phyloP scores from a whole-genome alignment of 2,329 filamentous ascomycete genomes.

The Coniochaeta sp. region DNA sequence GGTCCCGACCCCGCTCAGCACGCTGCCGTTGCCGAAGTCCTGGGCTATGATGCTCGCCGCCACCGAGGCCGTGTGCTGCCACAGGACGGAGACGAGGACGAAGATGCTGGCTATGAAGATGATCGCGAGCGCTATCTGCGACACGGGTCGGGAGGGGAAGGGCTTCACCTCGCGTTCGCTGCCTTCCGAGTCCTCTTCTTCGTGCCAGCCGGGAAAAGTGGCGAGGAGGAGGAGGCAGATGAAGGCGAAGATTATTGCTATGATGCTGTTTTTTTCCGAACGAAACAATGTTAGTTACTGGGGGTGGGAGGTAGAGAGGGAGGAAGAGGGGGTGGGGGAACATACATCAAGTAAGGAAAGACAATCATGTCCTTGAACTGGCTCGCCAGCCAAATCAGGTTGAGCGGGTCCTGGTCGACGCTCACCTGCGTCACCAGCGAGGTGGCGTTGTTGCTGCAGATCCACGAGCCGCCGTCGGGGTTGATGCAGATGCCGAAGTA shows the following conservation, averaged over 20 bases:
- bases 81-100: conserved; percentile 67
- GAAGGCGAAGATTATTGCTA: conserved; percentile 95
- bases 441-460: conserved; percentile 97
- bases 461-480: conserved; percentile 80
- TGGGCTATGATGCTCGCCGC: conserved; percentile 90
- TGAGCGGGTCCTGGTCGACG: conserved; percentile 90
- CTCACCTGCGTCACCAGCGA: conserved; percentile 82
- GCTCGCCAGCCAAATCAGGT: conserved; percentile 91
- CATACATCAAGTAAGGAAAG: conserved; percentile 91
- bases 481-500: conserved; percentile 98
- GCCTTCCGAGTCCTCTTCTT: conserved; percentile 73
- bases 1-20: conserved; percentile 82
- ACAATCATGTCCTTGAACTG: conserved; percentile 99
- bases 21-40: conserved; percentile 84
- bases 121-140: conserved; percentile 85
- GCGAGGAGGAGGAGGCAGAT: conserved; percentile 90
- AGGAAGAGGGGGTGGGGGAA: conserved; percentile 11
- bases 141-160: conserved; percentile 87
- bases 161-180: conserved; percentile 88
- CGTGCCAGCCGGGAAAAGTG: conserved; percentile 96
- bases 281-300: not conserved
- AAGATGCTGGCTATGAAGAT: conserved; percentile 75
- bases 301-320: not conserved
- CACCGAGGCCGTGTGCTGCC: conserved; percentile 94
- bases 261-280: conserved; percentile 56